phyloP scores from a whole-genome alignment of 1,139 yeast species.

The Diutina pseudorugosa region DNA sequence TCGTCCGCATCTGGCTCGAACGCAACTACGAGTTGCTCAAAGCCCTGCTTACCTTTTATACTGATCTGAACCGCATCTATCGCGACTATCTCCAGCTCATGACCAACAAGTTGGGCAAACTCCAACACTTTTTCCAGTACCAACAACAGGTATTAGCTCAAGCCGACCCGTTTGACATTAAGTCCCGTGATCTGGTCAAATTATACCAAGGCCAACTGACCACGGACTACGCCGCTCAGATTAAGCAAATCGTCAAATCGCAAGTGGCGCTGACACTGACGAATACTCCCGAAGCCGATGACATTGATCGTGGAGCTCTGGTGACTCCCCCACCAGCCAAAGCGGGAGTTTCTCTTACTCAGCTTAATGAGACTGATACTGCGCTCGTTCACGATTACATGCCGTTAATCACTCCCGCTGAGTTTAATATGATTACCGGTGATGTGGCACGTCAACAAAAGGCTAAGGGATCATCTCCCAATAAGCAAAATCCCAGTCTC shows the following conservation, averaged over 20 bases:
- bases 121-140: slow-evolving; percentile 28
- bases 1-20: slow-evolving; percentile 22
- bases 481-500: slow-evolving; percentile 9
- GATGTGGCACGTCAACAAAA: slow-evolving; percentile 18
- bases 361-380: slow-evolving; percentile 5
- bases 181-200: slow-evolving; percentile 24
- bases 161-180: slow-evolving; percentile 20
- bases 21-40: slow-evolving; percentile 25
- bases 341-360: slow-evolving; percentile 6
- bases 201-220: slow-evolving; percentile 20
- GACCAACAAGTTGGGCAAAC: slow-evolving; percentile 25
- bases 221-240: slow-evolving; percentile 18
- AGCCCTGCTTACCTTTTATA: slow-evolving; percentile 22
- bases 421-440: slow-evolving; percentile 30
- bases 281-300: slow-evolving; percentile 4
- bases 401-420: slow-evolving; percentile 27
- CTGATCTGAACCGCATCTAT: slow-evolving; percentile 27
- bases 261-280: slow-evolving; percentile 4
- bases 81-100: slow-evolving; percentile 18
- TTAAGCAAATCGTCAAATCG: slow-evolving; percentile 13
- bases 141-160: slow-evolving; percentile 15
- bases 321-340: slow-evolving; percentile 6
- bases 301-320: slow-evolving; percentile 5
- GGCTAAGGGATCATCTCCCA: slow-evolving; percentile 9
- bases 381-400: slow-evolving; percentile 28